Evolutionary conservation across 2,329 filamentous ascomycete species (phyloP), one percentile per base, ranked within the genome.

Genomic region (Talaromyces verruculosus): DNA sequence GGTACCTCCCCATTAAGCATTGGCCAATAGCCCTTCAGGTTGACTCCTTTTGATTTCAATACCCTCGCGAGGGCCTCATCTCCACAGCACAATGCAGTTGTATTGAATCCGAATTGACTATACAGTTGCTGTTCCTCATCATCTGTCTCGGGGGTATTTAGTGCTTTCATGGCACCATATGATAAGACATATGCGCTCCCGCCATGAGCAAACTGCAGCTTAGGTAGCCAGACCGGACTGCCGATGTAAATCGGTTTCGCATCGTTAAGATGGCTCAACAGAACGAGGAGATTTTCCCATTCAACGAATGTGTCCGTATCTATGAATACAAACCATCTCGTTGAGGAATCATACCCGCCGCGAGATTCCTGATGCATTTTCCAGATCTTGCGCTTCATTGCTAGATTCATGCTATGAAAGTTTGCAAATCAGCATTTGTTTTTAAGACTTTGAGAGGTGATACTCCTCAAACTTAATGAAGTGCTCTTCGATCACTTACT

Each of bases 1-100:
- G 59, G 59, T 61, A 61, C 33, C 59, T 61, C 59, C 5, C 59
- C 59, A 49, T 61, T 61, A 3, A 61, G 49, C 59, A 61, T 61
- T 37, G 59, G 59, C 59, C 59, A 61, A 25, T 61, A 61, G 13
- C 59, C 59, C 47, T 49, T 61, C n/a, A 61, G 41, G 17, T 13
- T 35, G 25, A 61, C 59, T 15, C 59, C 59, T 61, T 61, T 61
- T 33, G 59, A 47, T 61, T 61, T 61, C 25, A 61, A 37, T 49
- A 61, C 59, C 7, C 5, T 49, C 30, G 59, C 59, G 30, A 61
- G 59, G 43, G 59, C 59, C 19, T 61, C 59, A 61, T 61, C 59
- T 19, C 59, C 59, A 61, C 59, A 61, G 43, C 59, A 61, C 5
- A 61, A 37, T 47, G 25, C 39, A 22, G 59, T 49, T 33, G 59